Base-by-base conservation (phyloP, 2,329 filamentous ascomycete species). In the Stachybotrys chartarum region DNA sequence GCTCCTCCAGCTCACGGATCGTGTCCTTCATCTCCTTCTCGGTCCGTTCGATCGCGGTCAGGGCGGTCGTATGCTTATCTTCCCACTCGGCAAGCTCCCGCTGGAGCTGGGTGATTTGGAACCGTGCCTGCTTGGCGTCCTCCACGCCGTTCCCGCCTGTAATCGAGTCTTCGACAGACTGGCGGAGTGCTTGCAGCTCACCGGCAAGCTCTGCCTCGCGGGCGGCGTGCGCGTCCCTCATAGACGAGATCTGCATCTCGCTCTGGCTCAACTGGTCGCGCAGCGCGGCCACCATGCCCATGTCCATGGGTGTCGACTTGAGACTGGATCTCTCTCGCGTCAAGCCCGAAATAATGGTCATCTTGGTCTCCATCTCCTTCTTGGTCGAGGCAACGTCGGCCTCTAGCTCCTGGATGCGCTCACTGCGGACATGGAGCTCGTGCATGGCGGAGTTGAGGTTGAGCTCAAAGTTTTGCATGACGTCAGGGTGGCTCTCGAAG, bases 321-420 rank as follows among this genome's bases (percentile, higher is more conserved):
- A 97, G 80, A 73, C 91, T 97, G 3, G 91, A 93, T 57, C 95
- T 82, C 72, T 99, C 95, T 54, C 94, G 87, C 4, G 94, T 96
- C 59, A 99, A 78, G 7, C 94, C 94, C 32, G 91, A 90, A 63
- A 99, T 97, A 67, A 99, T 92, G 32, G 90, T 90, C 78, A 93
- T 91, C 81, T 99, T 99, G 59, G 83, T 86, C 68, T 99, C 94
- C 87, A 97, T 96, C 71, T 99, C 94, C 75, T 91, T 96, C 76
- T 90, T 94, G 24, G 91, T 84, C 5, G 84, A 86, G 30, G 85
- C 78, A 55, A 97, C 83, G 62, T 96, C 93, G 6, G 85, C 85
- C 70, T 99, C 94, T 14, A 99, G 78, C 64, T 92, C 86, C 66
- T 95, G 90, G 54, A 97, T 92, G 31, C 92, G 86, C 69, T 97